Base-by-base conservation (phyloP, 2,329 filamentous ascomycete species). In the Trichoderma aggressivum region DNA sequence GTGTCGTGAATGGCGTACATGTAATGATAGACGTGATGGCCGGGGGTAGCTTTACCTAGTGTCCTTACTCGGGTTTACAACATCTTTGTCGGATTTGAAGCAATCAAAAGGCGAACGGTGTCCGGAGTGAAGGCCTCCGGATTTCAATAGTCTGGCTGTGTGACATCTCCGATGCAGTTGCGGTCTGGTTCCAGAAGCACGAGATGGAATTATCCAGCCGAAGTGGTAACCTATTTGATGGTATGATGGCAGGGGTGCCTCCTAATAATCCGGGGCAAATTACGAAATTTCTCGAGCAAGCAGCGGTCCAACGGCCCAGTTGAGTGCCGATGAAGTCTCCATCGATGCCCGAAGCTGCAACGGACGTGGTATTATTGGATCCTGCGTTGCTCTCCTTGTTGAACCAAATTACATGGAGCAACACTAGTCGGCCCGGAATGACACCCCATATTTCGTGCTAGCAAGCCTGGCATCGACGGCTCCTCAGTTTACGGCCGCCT, bases 401-500 rank as follows among this genome's bases (percentile, higher is more conserved):
- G 53, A 39, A 30, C 47, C 47, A 53, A 53, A 53, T 47, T 47
- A n/a, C 36, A 32, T 32, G 32, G 7, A 26, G 50, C 21, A 58
- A 21, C 24, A 58, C 24, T 59, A 68, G 55, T 68, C 64, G 64
- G 64, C n/a, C 64, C 64, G 64, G 64, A 59, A 68, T 34, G 39
- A 14, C n/a, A 47, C 53, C 24, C 55, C 32, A 47, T 58, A 67
- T 50, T 50, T 21, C 18, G 39, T 43, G 21, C 24, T 43, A 24
- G 53, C 58, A 36, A 43, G 39, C 32, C n/a, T 21, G 47, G 39
- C 18, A 50, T 63, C 21, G 47, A 30, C n/a, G 10, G 63, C 53
- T 58, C 34, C 53, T 39, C 34, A 39, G n/a, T 1, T 30, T 30
- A 32, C 28, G 64, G n/a, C 53, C 64, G 50, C 24, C 30, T 56